Evolutionary conservation across 2,329 filamentous ascomycete species (phyloP), one percentile per base, ranked within the genome.

Genomic region (Raffaelea ambrosiae): DNA sequence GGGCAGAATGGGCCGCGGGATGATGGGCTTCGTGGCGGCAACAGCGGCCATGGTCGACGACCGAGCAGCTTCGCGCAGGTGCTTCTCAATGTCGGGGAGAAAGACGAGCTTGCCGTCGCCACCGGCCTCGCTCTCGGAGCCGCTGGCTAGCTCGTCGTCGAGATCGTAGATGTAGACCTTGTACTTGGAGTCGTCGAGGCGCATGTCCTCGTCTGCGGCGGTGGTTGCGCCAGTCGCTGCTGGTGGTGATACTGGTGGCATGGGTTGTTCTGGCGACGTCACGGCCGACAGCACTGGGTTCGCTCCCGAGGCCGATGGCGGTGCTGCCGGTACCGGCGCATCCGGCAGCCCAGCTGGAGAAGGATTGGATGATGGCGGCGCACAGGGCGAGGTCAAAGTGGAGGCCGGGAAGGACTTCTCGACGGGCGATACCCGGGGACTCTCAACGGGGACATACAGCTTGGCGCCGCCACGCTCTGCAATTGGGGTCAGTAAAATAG

Each of bases 111-210:
- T 76, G 55, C 77, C 75, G 20, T 77, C 71, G 3, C 40, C 43
- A 13, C 35, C 35, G 5, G 3, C 31, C 11, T 50, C 52, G n/a
- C 22, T 20, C 44, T 71, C 66, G 48, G 81, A 73, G 39, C 78
- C 71, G 43, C 73, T 69, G 14, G 84, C 83, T 29, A 97, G 77
- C 66, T 97, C 91, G 57, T 85, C 85, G 61, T 95, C 89, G 10
- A 98, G 73, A 65, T 94, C 83, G 70, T 90, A 84, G 57, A 98
- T 89, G 72, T 93, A 96, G 51, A 96, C 81, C 60, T 85, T 87
- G 68, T 95, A 76, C 58, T 86, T 86, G 29, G 86, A 84, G 66
- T 95, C 84, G 66, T 97, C 90, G 51, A 97, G 63, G 49, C 85
- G 77, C 91, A 97, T 96, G 48, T 65, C 60, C 56, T 88, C 84